Conservation (phyloP, 2,329 filamentous ascomycete species). For the Microthyrium microscopicum region DNA sequence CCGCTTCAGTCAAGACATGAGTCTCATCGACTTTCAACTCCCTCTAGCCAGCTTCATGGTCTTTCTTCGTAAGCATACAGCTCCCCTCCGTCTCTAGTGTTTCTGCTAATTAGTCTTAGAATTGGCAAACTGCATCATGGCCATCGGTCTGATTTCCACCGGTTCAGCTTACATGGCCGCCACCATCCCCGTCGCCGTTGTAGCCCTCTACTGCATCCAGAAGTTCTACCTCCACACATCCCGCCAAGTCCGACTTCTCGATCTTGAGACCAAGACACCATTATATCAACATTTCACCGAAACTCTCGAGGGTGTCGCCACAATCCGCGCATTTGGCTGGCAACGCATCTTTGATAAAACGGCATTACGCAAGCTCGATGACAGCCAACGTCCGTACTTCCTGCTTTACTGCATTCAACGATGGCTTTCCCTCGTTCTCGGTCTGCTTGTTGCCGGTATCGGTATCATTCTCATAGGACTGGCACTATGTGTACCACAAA, state of each 20-base stretch:
- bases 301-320: conserved; percentile 29
- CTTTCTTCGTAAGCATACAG: not conserved
- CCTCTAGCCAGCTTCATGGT: conserved; percentile 1
- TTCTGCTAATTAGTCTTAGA: not conserved
- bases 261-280: conserved; percentile 26
- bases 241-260: conserved; percentile 25
- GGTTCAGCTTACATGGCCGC: conserved; percentile 13
- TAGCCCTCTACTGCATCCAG: conserved; percentile 17
- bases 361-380: conserved; percentile 22
- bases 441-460: conserved; percentile 23
- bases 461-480: conserved; percentile 21
- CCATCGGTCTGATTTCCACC: not conserved
- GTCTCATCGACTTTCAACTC: conserved; percentile 5
- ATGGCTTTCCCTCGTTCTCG: conserved; percentile 26
- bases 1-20: conserved; percentile 8
- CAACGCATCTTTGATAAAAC: conserved; percentile 22
- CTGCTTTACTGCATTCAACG: conserved; percentile 28
- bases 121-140: conserved; percentile 4
- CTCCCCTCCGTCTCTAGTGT: no score
- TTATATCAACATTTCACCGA: conserved; percentile 33
- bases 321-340: conserved; percentile 36
- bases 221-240: conserved; percentile 27
- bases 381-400: conserved; percentile 28
- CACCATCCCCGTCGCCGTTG: conserved; percentile 13
- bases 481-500: conserved; percentile 14